Conservation (phyloP, 2,329 filamentous ascomycete species). For the Paracorniculantispora psalliotae region DNA sequence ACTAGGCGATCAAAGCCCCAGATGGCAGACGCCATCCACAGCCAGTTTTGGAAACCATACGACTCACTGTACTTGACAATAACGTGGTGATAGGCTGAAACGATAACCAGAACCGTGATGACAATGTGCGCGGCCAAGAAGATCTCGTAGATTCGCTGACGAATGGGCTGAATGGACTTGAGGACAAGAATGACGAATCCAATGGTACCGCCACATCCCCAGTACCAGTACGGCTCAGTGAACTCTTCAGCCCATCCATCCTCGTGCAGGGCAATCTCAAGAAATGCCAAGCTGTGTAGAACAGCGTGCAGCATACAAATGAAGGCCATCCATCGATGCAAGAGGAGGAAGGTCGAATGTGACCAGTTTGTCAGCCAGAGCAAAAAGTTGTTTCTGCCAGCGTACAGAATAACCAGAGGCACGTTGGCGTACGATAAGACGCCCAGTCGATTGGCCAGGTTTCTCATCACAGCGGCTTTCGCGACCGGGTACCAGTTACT, state of each 20-base stretch:
- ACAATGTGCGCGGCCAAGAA: conserved; percentile 41
- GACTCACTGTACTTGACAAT: conserved; percentile 27
- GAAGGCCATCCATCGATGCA: conserved; percentile 44
- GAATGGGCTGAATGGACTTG: conserved; percentile 31
- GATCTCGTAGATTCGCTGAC: conserved; percentile 35
- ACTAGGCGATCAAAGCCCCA: conserved; percentile 27
- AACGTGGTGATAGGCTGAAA: conserved; percentile 41
- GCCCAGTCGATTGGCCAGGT: conserved; percentile 37
- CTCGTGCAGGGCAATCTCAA: conserved; percentile 28
- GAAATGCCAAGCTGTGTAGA: conserved; percentile 40
- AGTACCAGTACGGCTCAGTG: conserved; percentile 36
- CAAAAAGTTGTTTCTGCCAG: conserved; percentile 42
- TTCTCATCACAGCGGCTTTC: conserved; percentile 26
- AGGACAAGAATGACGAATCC: conserved; percentile 26
- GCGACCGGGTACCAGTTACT: conserved; percentile 24
- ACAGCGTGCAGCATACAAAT: conserved; percentile 40
- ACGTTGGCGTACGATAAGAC: conserved; percentile 35
- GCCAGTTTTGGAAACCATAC: conserved; percentile 38
- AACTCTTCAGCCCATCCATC: conserved; percentile 24
- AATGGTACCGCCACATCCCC: conserved; percentile 38
- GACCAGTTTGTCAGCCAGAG: conserved; percentile 44
- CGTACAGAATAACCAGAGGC: conserved; percentile 39
- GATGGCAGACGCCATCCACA: conserved; percentile 24
- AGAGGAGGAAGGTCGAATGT: conserved; percentile 39
- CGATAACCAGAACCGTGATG: conserved; percentile 35